Evolutionary conservation across 2,329 filamentous ascomycete genomes (phyloP).

Genomic region (Apiospora saccharicola): DNA sequence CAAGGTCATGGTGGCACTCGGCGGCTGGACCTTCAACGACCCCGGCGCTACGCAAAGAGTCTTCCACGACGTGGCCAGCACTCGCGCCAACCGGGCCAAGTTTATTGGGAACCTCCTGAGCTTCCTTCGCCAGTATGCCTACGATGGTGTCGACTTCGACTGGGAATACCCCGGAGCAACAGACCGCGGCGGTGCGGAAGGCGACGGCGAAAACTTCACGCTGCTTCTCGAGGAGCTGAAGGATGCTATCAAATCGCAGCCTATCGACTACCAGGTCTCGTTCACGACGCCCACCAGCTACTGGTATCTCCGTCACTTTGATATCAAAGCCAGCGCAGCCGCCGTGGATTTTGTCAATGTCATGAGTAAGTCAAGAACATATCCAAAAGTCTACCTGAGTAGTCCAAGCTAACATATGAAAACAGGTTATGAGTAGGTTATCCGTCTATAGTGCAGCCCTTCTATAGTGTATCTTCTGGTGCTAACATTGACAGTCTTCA

Average conservation of each 20-base stretch:
- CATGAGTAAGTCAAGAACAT: too few species aligned
- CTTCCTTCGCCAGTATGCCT: conserved; percentile 36
- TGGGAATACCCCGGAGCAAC: conserved; percentile 39
- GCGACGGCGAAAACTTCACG: conserved; percentile 35
- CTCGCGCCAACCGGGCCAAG: conserved; percentile 24
- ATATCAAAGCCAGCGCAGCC: conserved; percentile 31
- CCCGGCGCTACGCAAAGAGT: conserved; percentile 34
- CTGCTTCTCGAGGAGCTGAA: conserved; percentile 52
- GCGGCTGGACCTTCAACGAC: conserved; percentile 52
- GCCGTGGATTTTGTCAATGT: conserved; percentile 28
- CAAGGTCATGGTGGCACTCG: conserved; percentile 46
- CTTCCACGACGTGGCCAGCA: conserved; percentile 38
- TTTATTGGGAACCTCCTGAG: conserved; percentile 35
- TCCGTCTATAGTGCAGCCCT: too few species aligned
- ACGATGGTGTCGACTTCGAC: conserved; percentile 40
- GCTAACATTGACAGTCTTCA: conserved; percentile 31
- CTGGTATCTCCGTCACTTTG: conserved; percentile 41
- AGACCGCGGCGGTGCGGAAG: conserved; percentile 35
- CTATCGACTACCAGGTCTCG: conserved; percentile 26
- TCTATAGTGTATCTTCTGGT: too few species aligned
- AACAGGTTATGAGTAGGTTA: too few species aligned
- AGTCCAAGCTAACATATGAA: too few species aligned
- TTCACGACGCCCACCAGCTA: conserved; percentile 34
- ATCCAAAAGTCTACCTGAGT: too few species aligned
- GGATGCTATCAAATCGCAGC: background rate